Conservation (phyloP, 2,329 filamentous ascomycete genomes). For the Ophiosphaerella herpotricha region DNA sequence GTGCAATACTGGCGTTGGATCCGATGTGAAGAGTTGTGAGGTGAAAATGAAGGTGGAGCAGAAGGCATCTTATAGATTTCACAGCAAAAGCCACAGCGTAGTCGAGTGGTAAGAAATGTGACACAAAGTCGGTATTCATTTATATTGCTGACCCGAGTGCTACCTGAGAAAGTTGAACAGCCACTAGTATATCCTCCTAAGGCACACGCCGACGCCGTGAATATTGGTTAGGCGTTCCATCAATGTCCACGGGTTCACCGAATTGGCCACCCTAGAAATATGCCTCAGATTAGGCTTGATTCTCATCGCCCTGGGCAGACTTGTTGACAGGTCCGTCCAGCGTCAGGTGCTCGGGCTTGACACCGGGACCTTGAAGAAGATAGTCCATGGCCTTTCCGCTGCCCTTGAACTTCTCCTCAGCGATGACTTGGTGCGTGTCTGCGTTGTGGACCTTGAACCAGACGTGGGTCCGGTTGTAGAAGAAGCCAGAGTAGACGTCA, state of each 20-base stretch:
- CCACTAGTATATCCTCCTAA: no score
- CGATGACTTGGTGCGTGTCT: not conserved
- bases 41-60: not conserved
- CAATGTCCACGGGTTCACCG: not conserved
- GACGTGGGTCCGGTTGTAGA: not conserved
- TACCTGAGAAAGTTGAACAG: no score
- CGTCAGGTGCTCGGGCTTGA: not conserved
- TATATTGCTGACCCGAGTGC: no score
- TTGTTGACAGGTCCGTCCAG: not conserved
- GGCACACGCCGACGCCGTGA: no score
- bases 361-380: not conserved
- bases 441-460: not conserved
- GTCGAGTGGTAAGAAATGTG: no score
- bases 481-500: not conserved
- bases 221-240: not conserved
- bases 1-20: not conserved
- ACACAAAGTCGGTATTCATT: no score
- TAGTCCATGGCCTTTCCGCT: not conserved
- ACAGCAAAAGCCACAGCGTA: not conserved
- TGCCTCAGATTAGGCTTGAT: no score
- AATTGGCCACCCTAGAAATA: not conserved
- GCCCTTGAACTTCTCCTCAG: not conserved
- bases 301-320: no score
- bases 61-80: not conserved
- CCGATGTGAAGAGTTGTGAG: not conserved